Conservation (phyloP, 2,329 filamentous ascomycete genomes). For the Ophioceras dolichostomum region DNA sequence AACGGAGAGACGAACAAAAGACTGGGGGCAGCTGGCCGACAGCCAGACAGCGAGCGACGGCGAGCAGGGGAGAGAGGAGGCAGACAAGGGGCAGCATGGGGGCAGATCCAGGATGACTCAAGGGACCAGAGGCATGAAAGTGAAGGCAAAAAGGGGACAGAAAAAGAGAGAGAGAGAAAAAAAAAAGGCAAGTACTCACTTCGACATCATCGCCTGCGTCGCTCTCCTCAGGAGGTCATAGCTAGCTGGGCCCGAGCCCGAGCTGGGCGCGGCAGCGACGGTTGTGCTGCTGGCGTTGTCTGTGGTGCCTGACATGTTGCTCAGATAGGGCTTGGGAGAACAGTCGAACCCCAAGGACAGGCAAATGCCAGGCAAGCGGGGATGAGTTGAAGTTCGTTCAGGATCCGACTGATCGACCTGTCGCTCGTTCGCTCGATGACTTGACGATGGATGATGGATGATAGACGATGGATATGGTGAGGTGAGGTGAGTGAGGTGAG, state of each 20-base stretch:
- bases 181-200: constrained; percentile 21
- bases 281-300: background rate
- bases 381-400: background rate
- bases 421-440: too few relatives aligned
- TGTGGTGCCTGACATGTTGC: background rate
- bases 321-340: background rate
- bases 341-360: background rate
- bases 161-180: too few relatives aligned
- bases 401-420: too few relatives aligned
- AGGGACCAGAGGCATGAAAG: too few relatives aligned
- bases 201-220: constrained; percentile 51
- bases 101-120: too few relatives aligned
- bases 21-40: too few relatives aligned
- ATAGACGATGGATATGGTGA: background rate
- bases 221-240: constrained; percentile 47
- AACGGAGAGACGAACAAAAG: too few relatives aligned
- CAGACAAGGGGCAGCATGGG: too few relatives aligned
- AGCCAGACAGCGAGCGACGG: too few relatives aligned
- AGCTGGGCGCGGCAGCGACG: background rate
- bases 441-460: background rate
- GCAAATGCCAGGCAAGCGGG: background rate
- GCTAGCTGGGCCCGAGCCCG: background rate
- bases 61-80: too few relatives aligned
- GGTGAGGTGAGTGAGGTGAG: too few relatives aligned
- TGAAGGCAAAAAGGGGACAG: background rate